Evolutionary conservation across 2,329 filamentous ascomycete species (phyloP).

Genomic region (Escovopsis sp.): DNA sequence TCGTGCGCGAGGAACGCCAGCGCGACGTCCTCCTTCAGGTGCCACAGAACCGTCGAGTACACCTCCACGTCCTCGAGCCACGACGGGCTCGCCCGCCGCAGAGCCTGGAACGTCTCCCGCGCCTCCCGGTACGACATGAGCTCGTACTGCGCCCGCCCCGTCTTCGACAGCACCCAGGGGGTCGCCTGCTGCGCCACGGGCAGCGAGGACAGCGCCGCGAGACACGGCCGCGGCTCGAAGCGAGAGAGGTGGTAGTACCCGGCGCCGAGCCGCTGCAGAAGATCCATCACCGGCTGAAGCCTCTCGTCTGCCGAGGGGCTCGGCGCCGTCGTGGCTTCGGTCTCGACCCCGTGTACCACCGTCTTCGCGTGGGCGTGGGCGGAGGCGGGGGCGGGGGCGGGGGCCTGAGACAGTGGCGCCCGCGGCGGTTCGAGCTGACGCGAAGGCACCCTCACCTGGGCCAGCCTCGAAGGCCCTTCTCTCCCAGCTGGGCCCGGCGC

Average conservation of each 20-base stretch:
- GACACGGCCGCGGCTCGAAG: slow-evolving; percentile 8
- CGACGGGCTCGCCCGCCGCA: slow-evolving; percentile 6
- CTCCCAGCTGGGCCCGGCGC: neutral
- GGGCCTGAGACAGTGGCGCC: neutral
- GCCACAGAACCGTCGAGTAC: slow-evolving; percentile 11
- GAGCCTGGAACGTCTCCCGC: slow-evolving; percentile 8
- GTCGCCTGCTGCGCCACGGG: slow-evolving; percentile 9
- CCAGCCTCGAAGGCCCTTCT: neutral
- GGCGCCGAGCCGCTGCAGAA: slow-evolving; percentile 6
- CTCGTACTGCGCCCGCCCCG: slow-evolving; percentile 9
- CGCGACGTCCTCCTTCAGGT: slow-evolving; percentile 10
- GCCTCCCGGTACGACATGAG: slow-evolving; percentile 9
- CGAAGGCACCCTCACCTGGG: neutral
- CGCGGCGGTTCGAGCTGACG: neutral
- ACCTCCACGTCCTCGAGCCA: slow-evolving; percentile 11
- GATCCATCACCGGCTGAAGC: slow-evolving; percentile 3
- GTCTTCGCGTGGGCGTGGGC: too few species aligned
- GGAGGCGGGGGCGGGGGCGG: neutral
- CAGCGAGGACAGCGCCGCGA: slow-evolving; percentile 7
- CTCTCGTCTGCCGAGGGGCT: neutral
- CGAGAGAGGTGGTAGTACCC: slow-evolving; percentile 9
- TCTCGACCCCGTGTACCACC: neutral
- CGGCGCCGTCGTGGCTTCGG: neutral
- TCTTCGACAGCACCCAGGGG: slow-evolving; percentile 10
- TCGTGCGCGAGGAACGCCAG: slow-evolving; percentile 10